A percentile compares a stretch with the other conserved stretches of the same genome.
These are phyloP conservation scores for Boletus semigastroideus DNA, from an alignment of 1,284 basidiomycete species.

Conservation along the genomic window DNA sequence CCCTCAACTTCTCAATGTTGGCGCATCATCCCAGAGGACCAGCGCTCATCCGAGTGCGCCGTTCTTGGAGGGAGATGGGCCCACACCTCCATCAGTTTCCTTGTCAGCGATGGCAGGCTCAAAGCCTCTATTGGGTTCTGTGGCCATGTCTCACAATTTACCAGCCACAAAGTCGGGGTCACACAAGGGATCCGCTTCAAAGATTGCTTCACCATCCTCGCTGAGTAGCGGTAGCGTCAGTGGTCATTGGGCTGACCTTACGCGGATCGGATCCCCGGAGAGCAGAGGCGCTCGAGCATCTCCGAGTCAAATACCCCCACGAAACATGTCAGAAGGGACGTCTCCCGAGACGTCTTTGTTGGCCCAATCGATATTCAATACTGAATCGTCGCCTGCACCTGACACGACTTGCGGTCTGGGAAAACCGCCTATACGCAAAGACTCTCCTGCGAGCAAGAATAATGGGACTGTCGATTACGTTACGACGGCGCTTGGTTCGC, in stretches of 20 bases:
- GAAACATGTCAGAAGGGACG: constrained; percentile 6
- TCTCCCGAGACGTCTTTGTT: constrained; percentile 8
- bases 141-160: constrained; percentile 15
- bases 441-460: constrained; percentile 8
- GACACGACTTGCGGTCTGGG: constrained; percentile 17
- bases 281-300: constrained; percentile 9
- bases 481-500: constrained; percentile 26
- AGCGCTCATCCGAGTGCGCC: constrained; percentile 3
- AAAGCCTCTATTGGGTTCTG: constrained; percentile 12
- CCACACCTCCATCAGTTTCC: constrained; percentile 6
- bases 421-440: constrained; percentile 16
- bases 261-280: constrained; percentile 21
- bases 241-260: constrained; percentile 12
- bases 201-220: constrained; percentile 10
- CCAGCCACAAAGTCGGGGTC: constrained; percentile 12
- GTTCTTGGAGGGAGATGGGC: constrained; percentile 20
- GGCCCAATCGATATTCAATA: constrained; percentile 17
- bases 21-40: constrained; percentile 15
- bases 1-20: constrained; percentile 16
- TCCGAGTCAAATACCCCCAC: constrained; percentile 7
- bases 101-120: constrained; percentile 3
- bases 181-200: constrained; percentile 9
- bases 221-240: background rate
- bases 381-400: constrained; percentile 3
- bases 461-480: constrained; percentile 24